phyloP scores from a whole-genome alignment of 2,329 filamentous ascomycete genomes.

The Anthostomella pinea region DNA sequence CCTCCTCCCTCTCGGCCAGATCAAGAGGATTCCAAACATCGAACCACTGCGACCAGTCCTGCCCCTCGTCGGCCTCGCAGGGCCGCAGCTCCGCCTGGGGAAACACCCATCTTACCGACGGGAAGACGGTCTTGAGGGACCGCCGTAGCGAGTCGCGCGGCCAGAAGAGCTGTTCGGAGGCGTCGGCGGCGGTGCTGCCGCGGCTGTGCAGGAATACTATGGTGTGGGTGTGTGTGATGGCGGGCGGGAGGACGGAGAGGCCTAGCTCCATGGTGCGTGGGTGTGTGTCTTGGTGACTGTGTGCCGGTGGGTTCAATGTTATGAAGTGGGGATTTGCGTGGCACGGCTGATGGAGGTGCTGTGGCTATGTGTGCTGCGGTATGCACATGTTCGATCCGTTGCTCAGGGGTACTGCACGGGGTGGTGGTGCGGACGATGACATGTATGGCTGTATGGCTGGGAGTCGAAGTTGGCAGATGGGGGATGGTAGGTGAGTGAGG shows the following conservation, averaged over 20 bases:
- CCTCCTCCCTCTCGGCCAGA: constrained; percentile 39
- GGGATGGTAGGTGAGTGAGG: too few relatives aligned
- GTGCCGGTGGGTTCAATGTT: too few relatives aligned
- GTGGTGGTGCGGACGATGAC: too few relatives aligned
- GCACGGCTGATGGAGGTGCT: too few relatives aligned
- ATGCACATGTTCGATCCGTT: too few relatives aligned
- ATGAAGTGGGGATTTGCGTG: too few relatives aligned
- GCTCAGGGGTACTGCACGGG: too few relatives aligned
- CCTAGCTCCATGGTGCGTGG: constrained; percentile 21
- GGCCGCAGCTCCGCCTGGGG: constrained; percentile 40
- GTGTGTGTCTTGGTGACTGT: too few relatives aligned
- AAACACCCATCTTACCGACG: constrained; percentile 48
- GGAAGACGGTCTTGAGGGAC: constrained; percentile 37
- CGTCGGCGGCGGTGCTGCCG: constrained; percentile 37
- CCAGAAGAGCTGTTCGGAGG: constrained; percentile 30
- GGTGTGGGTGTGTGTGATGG: constrained; percentile 37
- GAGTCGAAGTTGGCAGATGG: too few relatives aligned
- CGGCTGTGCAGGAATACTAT: constrained; percentile 46
- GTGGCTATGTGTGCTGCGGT: too few relatives aligned
- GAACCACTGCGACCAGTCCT: constrained; percentile 45
- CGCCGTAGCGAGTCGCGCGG: constrained; percentile 31
- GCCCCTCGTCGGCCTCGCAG: constrained; percentile 22
- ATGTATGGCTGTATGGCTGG: too few relatives aligned
- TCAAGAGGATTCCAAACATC: constrained; percentile 44
- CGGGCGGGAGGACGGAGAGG: constrained; percentile 15